Conservation (phyloP, 345 rosid species). For the Syzygium grande region DNA sequence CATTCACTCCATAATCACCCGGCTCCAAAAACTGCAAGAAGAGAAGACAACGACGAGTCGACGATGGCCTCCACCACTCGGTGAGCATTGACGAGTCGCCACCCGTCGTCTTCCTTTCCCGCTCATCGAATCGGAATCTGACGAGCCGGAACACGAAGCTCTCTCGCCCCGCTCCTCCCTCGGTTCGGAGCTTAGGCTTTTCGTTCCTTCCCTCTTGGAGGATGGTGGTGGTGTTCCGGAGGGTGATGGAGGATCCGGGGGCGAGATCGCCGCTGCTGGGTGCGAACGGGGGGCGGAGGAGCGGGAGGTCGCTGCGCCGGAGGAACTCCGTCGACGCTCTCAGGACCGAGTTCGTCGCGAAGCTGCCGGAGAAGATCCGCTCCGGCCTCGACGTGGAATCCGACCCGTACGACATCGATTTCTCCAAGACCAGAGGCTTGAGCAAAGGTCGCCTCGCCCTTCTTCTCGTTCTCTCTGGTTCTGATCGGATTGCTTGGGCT, state of each 20-base stretch:
- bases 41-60: no score
- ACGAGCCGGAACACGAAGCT: no score
- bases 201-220: background rate
- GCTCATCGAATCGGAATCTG: no score
- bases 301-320: slow-evolving; percentile 10
- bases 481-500: background rate
- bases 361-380: slow-evolving; percentile 59
- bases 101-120: no score
- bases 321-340: slow-evolving; percentile 29
- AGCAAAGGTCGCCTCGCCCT: slow-evolving; percentile 31
- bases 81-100: no score
- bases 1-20: no score
- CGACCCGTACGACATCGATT: slow-evolving; percentile 41
- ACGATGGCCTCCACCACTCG: no score
- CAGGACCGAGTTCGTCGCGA: slow-evolving; percentile 39
- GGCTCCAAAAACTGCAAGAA: no score
- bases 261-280: slow-evolving; percentile 21
- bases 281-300: background rate
- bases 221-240: slow-evolving; percentile 6
- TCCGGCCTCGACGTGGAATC: slow-evolving; percentile 40
- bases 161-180: no score
- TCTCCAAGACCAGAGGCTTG: slow-evolving; percentile 39
- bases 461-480: background rate
- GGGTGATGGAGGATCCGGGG: slow-evolving; percentile 1
- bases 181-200: no score